phyloP scores from a whole-genome alignment of 306 rosid genomes.

The Sicyos edulis region DNA sequence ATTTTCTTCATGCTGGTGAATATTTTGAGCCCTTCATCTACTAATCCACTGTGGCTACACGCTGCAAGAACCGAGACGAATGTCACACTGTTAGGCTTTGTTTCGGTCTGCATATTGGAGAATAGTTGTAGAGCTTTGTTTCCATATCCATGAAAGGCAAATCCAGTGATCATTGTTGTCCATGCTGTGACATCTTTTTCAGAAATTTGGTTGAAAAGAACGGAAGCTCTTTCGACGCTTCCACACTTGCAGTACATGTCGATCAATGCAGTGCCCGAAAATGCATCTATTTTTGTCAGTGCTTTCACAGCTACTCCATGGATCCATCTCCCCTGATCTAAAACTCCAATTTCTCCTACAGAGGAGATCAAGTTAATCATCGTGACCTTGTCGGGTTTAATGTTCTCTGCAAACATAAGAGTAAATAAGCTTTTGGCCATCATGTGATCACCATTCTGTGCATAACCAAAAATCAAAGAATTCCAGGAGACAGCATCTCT shows the following conservation, averaged over 20 bases:
- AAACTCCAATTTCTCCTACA: conserved; percentile 42
- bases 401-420: conserved; percentile 29
- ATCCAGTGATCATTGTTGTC: conserved; percentile 55
- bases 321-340: conserved; percentile 43
- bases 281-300: conserved; percentile 34
- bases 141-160: conserved; percentile 51
- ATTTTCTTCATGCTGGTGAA: conserved; percentile 35
- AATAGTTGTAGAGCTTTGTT: conserved; percentile 39
- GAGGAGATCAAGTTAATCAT: conserved; percentile 40
- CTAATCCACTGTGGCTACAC: conserved; percentile 46
- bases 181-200: conserved; percentile 38
- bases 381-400: conserved; percentile 38
- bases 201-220: conserved; percentile 34
- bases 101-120: conserved; percentile 34
- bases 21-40: conserved; percentile 41
- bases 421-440: conserved; percentile 28
- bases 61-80: conserved; percentile 45
- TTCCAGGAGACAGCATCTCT: conserved; percentile 57
- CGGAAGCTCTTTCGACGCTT: conserved; percentile 35
- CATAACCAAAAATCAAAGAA: conserved; percentile 43
- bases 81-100: conserved; percentile 41
- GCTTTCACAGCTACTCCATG: conserved; percentile 40
- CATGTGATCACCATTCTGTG: conserved; percentile 31
- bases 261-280: conserved; percentile 42
- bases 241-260: conserved; percentile 61